Evolutionary conservation across 345 rosid genomes (phyloP).

Genomic region (Citrus sinensis): DNA sequence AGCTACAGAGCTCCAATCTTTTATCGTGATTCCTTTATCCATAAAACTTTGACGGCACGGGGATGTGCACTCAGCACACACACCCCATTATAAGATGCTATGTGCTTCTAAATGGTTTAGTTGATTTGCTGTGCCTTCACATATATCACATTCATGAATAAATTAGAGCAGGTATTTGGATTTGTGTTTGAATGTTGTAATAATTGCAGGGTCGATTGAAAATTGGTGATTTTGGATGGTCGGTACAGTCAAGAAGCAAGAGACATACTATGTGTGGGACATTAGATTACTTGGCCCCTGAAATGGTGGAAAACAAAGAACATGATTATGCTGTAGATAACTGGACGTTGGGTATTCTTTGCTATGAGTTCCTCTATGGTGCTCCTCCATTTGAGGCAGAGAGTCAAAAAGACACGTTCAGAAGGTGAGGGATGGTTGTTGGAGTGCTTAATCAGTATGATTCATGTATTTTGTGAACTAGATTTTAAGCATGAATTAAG

Average conservation of each 20-base stretch:
- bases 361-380: slow-evolving; percentile 95
- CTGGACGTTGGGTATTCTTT: slow-evolving; percentile 90
- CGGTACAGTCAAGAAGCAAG: slow-evolving; percentile 90
- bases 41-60: not conserved
- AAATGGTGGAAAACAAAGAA: slow-evolving; percentile 89
- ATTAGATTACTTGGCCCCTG: slow-evolving; percentile 91
- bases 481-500: slow-evolving; percentile 1
- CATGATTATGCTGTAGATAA: slow-evolving; percentile 94
- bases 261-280: slow-evolving; percentile 98
- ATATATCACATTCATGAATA: not conserved
- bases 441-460: not conserved
- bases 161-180: not conserved
- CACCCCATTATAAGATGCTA: not conserved
- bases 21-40: not conserved
- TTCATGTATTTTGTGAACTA: not conserved
- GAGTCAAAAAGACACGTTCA: slow-evolving; percentile 77
- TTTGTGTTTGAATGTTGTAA: slow-evolving; percentile 1
- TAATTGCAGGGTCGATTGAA: slow-evolving; percentile 70
- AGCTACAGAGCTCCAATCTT: not conserved
- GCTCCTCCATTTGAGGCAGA: slow-evolving; percentile 92
- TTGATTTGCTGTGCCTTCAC: not conserved
- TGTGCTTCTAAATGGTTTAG: not conserved
- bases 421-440: slow-evolving; percentile 40
- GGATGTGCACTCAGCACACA: not conserved
- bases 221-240: slow-evolving; percentile 98